Evolutionary conservation across 1,284 basidiomycete genomes (phyloP), one percentile per base, ranked within the genome.

Genomic region (Ceratobasidium sp.): DNA sequence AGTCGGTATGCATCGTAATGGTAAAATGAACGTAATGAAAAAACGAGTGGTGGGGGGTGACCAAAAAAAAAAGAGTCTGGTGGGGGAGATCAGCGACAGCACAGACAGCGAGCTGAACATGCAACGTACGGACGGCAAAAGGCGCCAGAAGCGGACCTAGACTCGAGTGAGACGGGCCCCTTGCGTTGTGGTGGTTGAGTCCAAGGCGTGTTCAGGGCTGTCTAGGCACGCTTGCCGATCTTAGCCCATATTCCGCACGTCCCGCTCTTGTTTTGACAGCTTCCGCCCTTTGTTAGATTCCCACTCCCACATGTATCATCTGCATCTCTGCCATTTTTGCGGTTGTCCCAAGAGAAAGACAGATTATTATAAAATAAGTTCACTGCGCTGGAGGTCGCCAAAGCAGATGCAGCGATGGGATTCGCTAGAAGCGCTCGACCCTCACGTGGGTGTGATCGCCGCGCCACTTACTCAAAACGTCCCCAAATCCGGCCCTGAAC

Each of bases 401-500:
- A 55, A 20, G 23, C 18, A n/a, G 7, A 15, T 1, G 15, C 15
- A 40, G 33, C 40, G n/a, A 66, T 66, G 26, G 23, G 44, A 28
- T 23, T 39, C 42, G 7, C 39, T 66, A 23, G 23, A 26, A 56
- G 44, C 3, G 44, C 42, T 44, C 23, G 42, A 46, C 23, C 20
- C 42, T 60, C 58, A 60, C 58, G 58, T 60, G 58, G 10, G 23
- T 12, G 23, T 12, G 64, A 66, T 66, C 64, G 64, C 64, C 64
- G 26, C 61, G 40, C 61, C 61, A 66, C 64, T 28, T 56, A 12
- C 5, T 56, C 46, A 10, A 18, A 49, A 23, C 53, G n/a, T 49
- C 26, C 10, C 10, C 39, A n/a, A 28, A 66, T 66, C 64, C 9
- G 44, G 4, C 64, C 64, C 64, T 46, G 64, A 49, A n/a, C 23